A percentile compares a stretch with the other conserved stretches of the same genome.
Evolutionary conservation across 208 protist species (phyloP).

Genomic region (Trypanosoma conorhini): DNA sequence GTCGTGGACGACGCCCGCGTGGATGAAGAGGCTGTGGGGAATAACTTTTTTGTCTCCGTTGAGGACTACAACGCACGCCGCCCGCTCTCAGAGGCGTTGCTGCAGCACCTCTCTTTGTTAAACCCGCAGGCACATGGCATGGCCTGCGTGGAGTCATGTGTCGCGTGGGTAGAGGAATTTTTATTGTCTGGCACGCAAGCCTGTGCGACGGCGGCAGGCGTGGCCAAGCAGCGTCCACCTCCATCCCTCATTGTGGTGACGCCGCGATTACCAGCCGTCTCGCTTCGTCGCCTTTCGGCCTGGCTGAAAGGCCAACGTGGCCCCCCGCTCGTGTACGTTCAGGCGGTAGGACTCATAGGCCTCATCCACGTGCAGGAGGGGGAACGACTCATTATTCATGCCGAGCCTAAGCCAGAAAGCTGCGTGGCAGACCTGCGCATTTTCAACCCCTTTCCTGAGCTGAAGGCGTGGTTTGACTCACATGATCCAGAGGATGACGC

Average conservation of each 20-base stretch:
- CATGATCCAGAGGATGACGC: slow-evolving; percentile 53
- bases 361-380: slow-evolving; percentile 72
- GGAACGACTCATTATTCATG: slow-evolving; percentile 50
- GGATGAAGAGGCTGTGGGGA: slow-evolving; percentile 78
- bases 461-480: slow-evolving; percentile 59
- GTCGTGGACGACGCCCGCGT: slow-evolving; percentile 93
- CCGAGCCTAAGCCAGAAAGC: slow-evolving; percentile 43
- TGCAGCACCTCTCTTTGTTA: slow-evolving; percentile 80
- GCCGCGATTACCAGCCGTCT: slow-evolving; percentile 15
- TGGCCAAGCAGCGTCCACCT: background rate
- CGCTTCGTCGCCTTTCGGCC: slow-evolving; percentile 12
- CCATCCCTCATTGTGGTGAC: slow-evolving; percentile 23
- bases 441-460: slow-evolving; percentile 82
- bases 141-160: slow-evolving; percentile 29
- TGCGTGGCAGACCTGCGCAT: slow-evolving; percentile 90
- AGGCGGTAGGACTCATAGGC: slow-evolving; percentile 89
- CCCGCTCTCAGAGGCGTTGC: slow-evolving; percentile 69
- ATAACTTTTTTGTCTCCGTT: slow-evolving; percentile 95
- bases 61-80: slow-evolving; percentile 40
- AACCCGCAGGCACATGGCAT: slow-evolving; percentile 74
- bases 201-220: slow-evolving; percentile 4
- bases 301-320: slow-evolving; percentile 1
- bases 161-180: slow-evolving; percentile 47
- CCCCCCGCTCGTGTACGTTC: slow-evolving; percentile 81
- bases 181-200: slow-evolving; percentile 5